Conservation (phyloP, 192 early-diverging fungal species). For the Paraglomus occultum region DNA sequence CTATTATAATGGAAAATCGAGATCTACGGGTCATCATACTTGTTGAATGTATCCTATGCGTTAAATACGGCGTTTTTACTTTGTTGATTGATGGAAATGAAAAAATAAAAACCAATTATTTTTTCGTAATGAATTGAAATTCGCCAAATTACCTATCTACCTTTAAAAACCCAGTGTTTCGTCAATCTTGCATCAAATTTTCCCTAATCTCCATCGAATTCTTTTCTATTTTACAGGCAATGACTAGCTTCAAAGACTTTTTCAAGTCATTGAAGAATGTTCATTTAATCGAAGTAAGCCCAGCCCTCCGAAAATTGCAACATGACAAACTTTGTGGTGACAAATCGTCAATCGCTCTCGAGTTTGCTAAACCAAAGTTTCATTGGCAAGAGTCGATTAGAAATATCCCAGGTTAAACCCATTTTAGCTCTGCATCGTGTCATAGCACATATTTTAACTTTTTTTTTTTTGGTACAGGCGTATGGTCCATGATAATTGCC, state of each 20-base stretch:
- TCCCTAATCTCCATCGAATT: background rate
- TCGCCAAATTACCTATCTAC: too few relatives aligned
- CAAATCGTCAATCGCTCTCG: slow-evolving; percentile 31
- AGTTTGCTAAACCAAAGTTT: slow-evolving; percentile 47
- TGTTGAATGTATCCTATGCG: too few relatives aligned
- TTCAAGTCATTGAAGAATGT: slow-evolving; percentile 59
- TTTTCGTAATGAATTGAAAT: too few relatives aligned
- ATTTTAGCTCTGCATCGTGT: background rate
- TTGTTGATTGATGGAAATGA: too few relatives aligned
- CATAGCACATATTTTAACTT: background rate
- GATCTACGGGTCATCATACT: too few relatives aligned
- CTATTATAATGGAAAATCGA: too few relatives aligned
- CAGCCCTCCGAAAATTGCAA: slow-evolving; percentile 67
- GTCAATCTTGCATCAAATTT: too few relatives aligned
- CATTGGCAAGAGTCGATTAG: slow-evolving; percentile 72
- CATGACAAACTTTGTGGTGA: slow-evolving; percentile 47
- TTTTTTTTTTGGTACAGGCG: slow-evolving; percentile 25
- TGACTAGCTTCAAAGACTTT: slow-evolving; percentile 68
- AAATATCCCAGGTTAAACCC: slow-evolving; percentile 48
- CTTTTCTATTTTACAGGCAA: slow-evolving; percentile 40
- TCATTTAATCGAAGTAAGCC: slow-evolving; percentile 85
- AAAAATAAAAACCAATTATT: too few relatives aligned
- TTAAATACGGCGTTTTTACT: too few relatives aligned
- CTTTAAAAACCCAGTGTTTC: too few relatives aligned
- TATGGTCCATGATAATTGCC: slow-evolving; percentile 73